phyloP scores from a whole-genome alignment of 345 rosid genomes.

The Microcos paniculata region DNA sequence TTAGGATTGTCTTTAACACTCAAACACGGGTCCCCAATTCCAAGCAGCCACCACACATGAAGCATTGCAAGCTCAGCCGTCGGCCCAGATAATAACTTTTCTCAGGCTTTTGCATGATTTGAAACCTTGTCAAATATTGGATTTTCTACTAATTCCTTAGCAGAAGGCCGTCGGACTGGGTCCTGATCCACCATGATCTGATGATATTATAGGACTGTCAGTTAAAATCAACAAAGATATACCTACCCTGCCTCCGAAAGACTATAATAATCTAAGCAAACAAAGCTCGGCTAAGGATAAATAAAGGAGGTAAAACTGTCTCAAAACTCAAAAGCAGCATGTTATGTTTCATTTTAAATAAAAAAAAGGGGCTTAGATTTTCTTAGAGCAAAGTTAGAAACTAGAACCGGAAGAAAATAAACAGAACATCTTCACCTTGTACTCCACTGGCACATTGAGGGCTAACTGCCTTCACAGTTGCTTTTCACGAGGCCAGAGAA shows the following conservation, averaged over 20 bases:
- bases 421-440: not conserved
- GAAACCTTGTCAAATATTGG: slow-evolving; percentile 55
- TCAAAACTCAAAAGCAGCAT: not conserved
- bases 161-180: slow-evolving; percentile 72
- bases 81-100: not conserved
- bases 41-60: not conserved
- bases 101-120: slow-evolving; percentile 26
- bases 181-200: slow-evolving; percentile 87
- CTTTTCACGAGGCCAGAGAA: not conserved
- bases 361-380: not conserved
- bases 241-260: not conserved
- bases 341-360: not conserved
- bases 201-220: slow-evolving; percentile 22
- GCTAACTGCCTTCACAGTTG: not conserved
- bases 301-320: not conserved
- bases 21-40: not conserved
- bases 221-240: slow-evolving; percentile 11
- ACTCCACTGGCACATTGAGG: not conserved
- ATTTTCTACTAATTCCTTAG: slow-evolving; percentile 60
- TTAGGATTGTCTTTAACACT: not conserved
- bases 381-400: not conserved
- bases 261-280: not conserved
- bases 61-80: not conserved
- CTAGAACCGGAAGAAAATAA: not conserved
- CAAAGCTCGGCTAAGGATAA: not conserved